Base-by-base conservation (phyloP, 2,329 filamentous ascomycete species). In the Cladosporium sp. region DNA sequence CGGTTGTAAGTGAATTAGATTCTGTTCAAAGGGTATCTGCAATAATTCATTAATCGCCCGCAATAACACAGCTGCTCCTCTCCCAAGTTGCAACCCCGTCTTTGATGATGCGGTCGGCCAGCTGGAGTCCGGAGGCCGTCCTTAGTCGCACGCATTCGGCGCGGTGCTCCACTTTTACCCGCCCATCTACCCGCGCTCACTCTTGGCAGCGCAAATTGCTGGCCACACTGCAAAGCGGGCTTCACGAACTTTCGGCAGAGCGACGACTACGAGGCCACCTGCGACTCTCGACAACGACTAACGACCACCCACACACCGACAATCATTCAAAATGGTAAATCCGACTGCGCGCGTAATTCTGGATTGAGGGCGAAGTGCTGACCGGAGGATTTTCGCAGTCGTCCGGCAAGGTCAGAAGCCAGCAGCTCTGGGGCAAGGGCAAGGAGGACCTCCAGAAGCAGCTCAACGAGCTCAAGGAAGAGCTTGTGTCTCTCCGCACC, bases 391-490 rank as follows among this genome's bases (percentile, higher is more conserved):
- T 62, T 34, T 67, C 15, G 54, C 71, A 85, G 82, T 86, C 84
- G 78, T 77, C 82, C 74, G 80, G 79, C 72, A 86, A 87, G 86
- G 91, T 99, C 82, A 97, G 97, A 89, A 88, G 93, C 80, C 86
- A 86, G 82, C 86, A 90, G 83, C 91, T 99, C 81, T 97, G 94
- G 94, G 87, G 86, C 84, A 99, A 99, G 91, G 92, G 86, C 88
- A 97, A 97, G 88, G 91, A 96, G 76, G 95, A 99, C 75, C 86
- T 99, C 80, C 86, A 86, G 77, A 96, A 94, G 86, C 92, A 96
- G 81, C 88, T 97, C 76, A 87, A 87, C 73, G 92, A 96, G 81
- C 84, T 96, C 78, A 96, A 97, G 90, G 87, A 88, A 67, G 95
- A 99, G 85, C 88, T 99, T 71, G 90, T 91, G 76, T 88, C 93